Percentiles rank a stretch among this genome's conserved stretches.
Evolutionary conservation across 1,284 basidiomycete genomes (phyloP).

Genomic region (Tilletiaria anomala): DNA sequence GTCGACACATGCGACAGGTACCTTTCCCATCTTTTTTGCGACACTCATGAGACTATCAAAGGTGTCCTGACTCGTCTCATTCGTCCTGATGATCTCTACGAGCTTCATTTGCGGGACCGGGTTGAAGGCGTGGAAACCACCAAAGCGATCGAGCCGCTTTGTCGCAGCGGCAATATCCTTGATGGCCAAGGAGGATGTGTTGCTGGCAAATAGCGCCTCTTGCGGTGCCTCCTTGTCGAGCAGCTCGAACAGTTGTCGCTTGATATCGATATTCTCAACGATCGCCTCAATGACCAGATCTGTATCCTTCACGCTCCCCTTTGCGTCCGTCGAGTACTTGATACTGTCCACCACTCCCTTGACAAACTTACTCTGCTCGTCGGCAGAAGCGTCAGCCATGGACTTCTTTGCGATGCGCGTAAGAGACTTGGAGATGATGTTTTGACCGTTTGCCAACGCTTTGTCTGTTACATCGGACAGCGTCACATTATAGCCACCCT

Average conservation of each 20-base stretch:
- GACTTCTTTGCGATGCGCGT: constrained; percentile 45
- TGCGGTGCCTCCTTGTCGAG: constrained; percentile 44
- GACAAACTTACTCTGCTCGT: constrained; percentile 40
- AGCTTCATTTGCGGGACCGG: constrained; percentile 46
- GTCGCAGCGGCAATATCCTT: constrained; percentile 44
- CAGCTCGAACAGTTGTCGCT: constrained; percentile 47
- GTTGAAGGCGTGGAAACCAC: constrained; percentile 46
- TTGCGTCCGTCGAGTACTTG: constrained; percentile 45
- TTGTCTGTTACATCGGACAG: constrained; percentile 39
- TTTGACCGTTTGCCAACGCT: constrained; percentile 45
- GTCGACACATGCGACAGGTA: constrained; percentile 47
- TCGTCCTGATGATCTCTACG: constrained; percentile 46
- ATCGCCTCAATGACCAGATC: constrained; percentile 51
- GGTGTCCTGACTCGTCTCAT: constrained; percentile 44
- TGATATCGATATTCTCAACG: constrained; percentile 48
- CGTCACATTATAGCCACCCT: constrained; percentile 39
- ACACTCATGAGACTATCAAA: constrained; percentile 44
- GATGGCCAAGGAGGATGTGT: constrained; percentile 48
- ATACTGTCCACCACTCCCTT: constrained; percentile 45
- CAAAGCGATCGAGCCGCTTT: constrained; percentile 23
- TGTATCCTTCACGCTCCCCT: constrained; percentile 43
- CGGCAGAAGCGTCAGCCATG: constrained; percentile 42
- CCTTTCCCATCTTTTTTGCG: constrained; percentile 46
- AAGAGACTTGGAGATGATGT: constrained; percentile 48
- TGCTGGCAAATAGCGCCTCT: constrained; percentile 47